Evolutionary conservation across 768 basidiomycete genomes (phyloP), one percentile per base, ranked within the genome.

Genomic region (Amanita exitialis): DNA sequence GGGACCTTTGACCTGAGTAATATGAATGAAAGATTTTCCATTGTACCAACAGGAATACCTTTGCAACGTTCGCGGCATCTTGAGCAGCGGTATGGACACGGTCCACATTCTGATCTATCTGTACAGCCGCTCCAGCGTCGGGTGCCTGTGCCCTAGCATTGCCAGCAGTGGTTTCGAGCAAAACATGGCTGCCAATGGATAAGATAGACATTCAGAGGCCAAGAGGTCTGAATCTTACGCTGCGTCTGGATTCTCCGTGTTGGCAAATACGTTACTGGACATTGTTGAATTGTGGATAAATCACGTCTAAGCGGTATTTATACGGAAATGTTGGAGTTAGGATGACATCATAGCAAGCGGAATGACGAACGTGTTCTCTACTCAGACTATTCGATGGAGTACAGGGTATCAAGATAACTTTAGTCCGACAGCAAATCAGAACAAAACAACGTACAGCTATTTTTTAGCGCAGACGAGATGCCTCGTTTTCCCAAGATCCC

Each of bases 401-500:
- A 45, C 27, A 28, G 47, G 47, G 36, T 48, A 48, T 48, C 43
- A 38, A 46, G 23, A 46, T 21, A 44, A 44, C 16, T 44, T 44
- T n/a, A 46, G 47, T 48, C 47, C 47, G 35, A 48, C 23, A 38
- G 34, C 21, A 38, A 38, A 23, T 13, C 23, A 44, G 27, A 52
- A 16, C 30, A 28, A 52, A 32, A 44, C 51, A 39, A 34, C 16
- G 45, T 15, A 15, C 27, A 10, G 9, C 25, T 9, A 25, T 18
- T 15, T 21, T 18, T 47, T 23, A 41, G 25, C 27, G 47, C 6
- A 30, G 37, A 63, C 59, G 65, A 16, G 53, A 47, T 42, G 36
- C 62, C 44, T 80, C 79, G 23, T 80, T 76, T 53, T 83, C 83
- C 75, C 78, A 83, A 44, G 82, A 78, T 18, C 83, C 80, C 77